phyloP scores from a whole-genome alignment of 2,329 filamentous ascomycete species.

The Botrytis aclada region DNA sequence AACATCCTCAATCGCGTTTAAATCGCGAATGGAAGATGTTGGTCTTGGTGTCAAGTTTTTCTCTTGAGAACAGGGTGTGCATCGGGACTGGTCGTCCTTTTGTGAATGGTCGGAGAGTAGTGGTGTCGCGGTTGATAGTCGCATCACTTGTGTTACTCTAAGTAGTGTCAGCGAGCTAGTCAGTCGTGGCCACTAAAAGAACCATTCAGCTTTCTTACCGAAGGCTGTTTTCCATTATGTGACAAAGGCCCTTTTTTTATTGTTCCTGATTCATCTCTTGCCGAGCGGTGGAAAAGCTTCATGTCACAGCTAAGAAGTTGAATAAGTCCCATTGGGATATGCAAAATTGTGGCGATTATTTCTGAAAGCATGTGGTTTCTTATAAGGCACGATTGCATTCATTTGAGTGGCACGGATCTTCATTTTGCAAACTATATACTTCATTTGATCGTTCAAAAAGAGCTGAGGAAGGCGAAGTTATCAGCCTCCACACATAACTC shows the following conservation, averaged over 20 bases:
- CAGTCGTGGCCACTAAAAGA: neutral
- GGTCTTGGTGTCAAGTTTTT: no score
- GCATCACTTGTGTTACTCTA: neutral
- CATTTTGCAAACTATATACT: neutral
- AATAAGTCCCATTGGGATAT: neutral
- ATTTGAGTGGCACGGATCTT: neutral
- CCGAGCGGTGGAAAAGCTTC: neutral
- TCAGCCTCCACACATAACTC: neutral
- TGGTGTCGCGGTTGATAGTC: rapidly evolving
- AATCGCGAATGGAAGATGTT: no score
- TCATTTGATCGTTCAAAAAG: neutral
- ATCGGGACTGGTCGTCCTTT: neutral
- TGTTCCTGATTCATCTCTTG: neutral
- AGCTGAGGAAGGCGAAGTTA: neutral
- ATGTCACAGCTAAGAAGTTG: neutral
- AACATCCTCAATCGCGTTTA: no score
- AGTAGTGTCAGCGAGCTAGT: neutral
- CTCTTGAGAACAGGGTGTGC: no score
- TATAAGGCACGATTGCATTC: no score
- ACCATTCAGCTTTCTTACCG: neutral
- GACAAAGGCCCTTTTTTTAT: neutral
- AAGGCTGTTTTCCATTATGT: neutral
- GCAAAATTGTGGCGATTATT: neutral
- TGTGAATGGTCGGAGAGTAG: neutral
- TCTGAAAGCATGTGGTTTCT: neutral